Evolutionary conservation across 202 grass and related monocot species (phyloP).

Genomic region (Zizania palustris): DNA sequence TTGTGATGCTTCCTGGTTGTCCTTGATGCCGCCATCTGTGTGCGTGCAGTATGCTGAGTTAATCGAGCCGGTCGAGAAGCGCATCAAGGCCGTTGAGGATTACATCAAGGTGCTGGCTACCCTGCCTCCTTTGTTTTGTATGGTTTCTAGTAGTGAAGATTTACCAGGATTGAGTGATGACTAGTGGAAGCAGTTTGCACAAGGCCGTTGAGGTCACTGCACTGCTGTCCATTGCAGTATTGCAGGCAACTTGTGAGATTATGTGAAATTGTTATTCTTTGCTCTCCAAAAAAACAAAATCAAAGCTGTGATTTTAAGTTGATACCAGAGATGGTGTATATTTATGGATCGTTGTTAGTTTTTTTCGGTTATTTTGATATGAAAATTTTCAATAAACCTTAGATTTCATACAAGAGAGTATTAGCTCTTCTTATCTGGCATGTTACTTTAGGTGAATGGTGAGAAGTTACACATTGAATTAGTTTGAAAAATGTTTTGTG

Average conservation of each 20-base stretch:
- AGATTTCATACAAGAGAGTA: not conserved
- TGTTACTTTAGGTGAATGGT: not conserved
- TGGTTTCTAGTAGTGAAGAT: constrained; percentile 21
- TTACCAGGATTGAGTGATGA: constrained; percentile 20
- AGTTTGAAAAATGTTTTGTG: not conserved
- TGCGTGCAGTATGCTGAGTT: constrained; percentile 63
- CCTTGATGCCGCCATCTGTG: not conserved
- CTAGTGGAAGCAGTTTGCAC: not conserved
- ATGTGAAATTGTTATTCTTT: not conserved
- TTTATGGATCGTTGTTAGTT: not conserved
- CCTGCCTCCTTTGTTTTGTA: constrained; percentile 12
- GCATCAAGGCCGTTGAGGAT: constrained; percentile 79
- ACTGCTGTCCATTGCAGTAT: not conserved
- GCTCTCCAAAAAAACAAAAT: not conserved
- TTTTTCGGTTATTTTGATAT: not conserved
- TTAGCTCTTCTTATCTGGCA: not conserved
- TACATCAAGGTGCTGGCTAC: constrained; percentile 73
- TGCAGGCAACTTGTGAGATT: not conserved
- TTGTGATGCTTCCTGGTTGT: not conserved
- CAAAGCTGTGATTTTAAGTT: not conserved
- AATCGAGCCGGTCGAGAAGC: constrained; percentile 77
- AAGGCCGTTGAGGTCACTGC: not conserved
- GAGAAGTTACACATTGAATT: not conserved
- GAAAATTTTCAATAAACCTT: not conserved
- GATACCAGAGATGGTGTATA: not conserved